Evolutionary conservation across 495 filamentous ascomycete genomes (phyloP), one percentile per base, ranked within the genome.

Genomic region (Trichoderma parareesei): DNA sequence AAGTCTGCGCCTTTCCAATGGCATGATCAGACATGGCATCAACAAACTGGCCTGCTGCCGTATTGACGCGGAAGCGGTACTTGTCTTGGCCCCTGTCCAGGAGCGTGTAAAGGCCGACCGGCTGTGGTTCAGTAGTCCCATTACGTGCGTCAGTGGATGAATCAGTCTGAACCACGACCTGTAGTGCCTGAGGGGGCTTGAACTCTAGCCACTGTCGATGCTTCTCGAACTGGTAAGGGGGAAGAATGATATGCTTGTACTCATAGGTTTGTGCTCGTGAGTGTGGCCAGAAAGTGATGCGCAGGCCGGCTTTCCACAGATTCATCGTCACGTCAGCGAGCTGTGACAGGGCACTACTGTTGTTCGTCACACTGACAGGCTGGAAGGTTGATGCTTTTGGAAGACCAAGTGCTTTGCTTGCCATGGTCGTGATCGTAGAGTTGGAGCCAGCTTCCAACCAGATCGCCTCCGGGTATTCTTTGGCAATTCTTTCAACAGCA

Each of bases 361-460:
- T 20, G 38, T 41, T 41, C 4, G 60, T 42, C 5, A 84, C 67
- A 8, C 78, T 75, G 2, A 81, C 38, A 0, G 76, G 44, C 42
- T 80, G 76, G 68, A 83, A 84, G n/a, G 64, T 6, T 13, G 60
- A 62, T 14, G 9, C 35, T 27, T 5, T 59, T 6, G 62, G n/a
- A 13, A 57, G 38, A 4, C 53, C 68, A 0, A 84, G 61, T 7
- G 76, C 77, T 5, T 76, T 68, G 38, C 71, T 67, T 4, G 71
- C 75, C 76, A 85, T 82, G 3, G 65, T 57, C 0, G 76, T 82
- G 20, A 85, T 73, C 1, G 76, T 74, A 0, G 81, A 80, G 60
- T 73, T 74, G 2, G 81, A 81, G 0, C 83, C 82, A 16, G 82
- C 81, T 65, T 87, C 84, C 0, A 85, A 70, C 70, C 75, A 85